These are phyloP conservation scores for Ceratocystis cubensis DNA, from an alignment of 2,329 filamentous ascomycete species.

Conservation along the genomic window DNA sequence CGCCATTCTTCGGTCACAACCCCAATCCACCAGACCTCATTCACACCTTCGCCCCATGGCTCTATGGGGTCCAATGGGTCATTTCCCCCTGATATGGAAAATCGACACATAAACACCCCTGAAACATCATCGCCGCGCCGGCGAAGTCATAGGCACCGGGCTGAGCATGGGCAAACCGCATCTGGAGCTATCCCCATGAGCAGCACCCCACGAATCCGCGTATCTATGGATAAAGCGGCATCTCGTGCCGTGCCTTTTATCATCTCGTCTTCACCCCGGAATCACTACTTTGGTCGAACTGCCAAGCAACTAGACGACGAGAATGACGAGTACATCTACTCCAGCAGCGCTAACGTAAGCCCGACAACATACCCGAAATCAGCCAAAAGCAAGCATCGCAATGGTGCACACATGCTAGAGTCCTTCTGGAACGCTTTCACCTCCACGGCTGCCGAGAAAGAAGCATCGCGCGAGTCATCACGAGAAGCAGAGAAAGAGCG, in stretches of 20 bases:
- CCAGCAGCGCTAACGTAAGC: not conserved
- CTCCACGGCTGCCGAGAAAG: constrained; percentile 5
- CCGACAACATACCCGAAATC: not conserved
- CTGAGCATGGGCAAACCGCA: constrained; percentile 4
- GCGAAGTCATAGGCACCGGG: not conserved
- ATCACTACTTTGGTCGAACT: not conserved
- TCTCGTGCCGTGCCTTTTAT: not conserved
- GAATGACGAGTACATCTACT: constrained; percentile 12
- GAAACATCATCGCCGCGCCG: constrained; percentile 12
- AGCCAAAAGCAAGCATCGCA: constrained; percentile 11
- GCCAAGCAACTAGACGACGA: constrained; percentile 7
- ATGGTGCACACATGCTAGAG: constrained; percentile 1
- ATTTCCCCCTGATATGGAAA: constrained; percentile 11
- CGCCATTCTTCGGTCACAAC: constrained; percentile 13
- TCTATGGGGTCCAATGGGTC: constrained; percentile 5
- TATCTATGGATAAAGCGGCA: constrained; percentile 10
- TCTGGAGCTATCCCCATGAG: not conserved
- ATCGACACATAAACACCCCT: not conserved
- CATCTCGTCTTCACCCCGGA: constrained; percentile 13
- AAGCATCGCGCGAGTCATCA: constrained; percentile 11
- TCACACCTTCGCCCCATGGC: constrained; percentile 11
- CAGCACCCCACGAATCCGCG: constrained; percentile 12
- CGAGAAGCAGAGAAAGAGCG: constrained; percentile 11
- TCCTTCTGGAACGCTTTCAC: constrained; percentile 14
- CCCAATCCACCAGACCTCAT: constrained; percentile 13